These are phyloP conservation scores for Diaporthe vexans DNA, from an alignment of 2,329 filamentous ascomycete genomes.

Conservation along the genomic window DNA sequence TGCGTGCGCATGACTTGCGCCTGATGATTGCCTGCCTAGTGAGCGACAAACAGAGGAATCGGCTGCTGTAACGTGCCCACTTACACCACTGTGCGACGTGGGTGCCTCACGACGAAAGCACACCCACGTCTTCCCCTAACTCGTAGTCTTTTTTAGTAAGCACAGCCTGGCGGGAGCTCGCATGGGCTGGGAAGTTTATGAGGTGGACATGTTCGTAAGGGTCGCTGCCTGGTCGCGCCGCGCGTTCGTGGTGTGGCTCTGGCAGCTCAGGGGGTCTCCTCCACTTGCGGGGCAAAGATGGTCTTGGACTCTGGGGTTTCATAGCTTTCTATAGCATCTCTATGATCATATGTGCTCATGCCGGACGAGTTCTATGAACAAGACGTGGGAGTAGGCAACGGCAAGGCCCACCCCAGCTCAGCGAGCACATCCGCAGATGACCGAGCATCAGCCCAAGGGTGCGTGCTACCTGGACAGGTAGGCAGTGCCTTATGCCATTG, in stretches of 20 bases:
- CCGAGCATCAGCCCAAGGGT: not conserved
- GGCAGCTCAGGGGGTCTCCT: not conserved
- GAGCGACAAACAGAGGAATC: not conserved
- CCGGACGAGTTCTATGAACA: not conserved
- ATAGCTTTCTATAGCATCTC: constrained; percentile 14
- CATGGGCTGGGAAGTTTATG: not conserved
- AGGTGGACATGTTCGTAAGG: not conserved
- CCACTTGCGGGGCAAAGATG: not conserved
- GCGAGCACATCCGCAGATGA: constrained; percentile 1
- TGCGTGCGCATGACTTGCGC: constrained; percentile 9
- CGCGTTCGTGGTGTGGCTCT: not conserved
- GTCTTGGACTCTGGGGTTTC: not conserved
- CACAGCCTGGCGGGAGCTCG: not conserved
- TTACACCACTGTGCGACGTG: not conserved
- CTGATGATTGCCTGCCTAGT: constrained; percentile 12
- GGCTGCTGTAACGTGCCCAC: not conserved
- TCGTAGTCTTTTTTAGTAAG: not conserved
- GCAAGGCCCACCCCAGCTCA: too few species aligned
- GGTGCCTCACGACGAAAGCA: not conserved
- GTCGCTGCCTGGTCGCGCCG: not conserved
- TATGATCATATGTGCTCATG: constrained; percentile 9
- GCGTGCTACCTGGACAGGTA: not conserved
- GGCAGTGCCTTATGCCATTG: not conserved
- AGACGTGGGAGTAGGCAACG: not conserved
- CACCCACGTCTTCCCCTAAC: too few species aligned